Conservation (phyloP, 805 yeast genomes). For the Yarrowia deformans region DNA sequence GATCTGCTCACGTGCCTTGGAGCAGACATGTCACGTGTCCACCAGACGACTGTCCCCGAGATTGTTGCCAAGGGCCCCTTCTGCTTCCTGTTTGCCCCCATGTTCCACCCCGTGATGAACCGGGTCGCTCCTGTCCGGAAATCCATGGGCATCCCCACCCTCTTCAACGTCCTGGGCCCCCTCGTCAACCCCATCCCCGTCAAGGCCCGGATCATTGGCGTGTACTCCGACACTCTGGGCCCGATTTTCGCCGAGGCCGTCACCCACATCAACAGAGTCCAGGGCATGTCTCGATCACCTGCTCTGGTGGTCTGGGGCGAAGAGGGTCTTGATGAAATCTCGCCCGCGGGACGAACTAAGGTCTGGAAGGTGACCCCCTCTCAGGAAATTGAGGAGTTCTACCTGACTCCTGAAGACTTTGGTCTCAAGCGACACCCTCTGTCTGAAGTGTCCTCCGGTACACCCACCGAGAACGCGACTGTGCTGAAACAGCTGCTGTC, state of each 20-base stretch:
- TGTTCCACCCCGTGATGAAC: conserved; percentile 92
- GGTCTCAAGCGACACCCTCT: conserved; percentile 78
- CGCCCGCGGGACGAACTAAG: conserved; percentile 83
- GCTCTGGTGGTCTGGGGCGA: conserved; percentile 95
- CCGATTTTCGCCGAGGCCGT: conserved; percentile 85
- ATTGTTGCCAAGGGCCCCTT: conserved; percentile 58
- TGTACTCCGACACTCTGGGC: conserved; percentile 80
- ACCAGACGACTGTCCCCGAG: conserved; percentile 64
- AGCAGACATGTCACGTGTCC: conserved; percentile 76
- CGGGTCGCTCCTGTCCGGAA: conserved; percentile 80
- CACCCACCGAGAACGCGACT: conserved; percentile 84
- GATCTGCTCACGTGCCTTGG: conserved; percentile 85
- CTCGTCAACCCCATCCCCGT: conserved; percentile 87
- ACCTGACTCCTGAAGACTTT: conserved; percentile 71
- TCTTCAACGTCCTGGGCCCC: conserved; percentile 94
- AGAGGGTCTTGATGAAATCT: conserved; percentile 89
- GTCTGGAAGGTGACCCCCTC: conserved; percentile 73
- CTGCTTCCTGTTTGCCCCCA: conserved; percentile 87
- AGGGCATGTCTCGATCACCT: conserved; percentile 53
- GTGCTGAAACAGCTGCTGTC: conserved; percentile 60
- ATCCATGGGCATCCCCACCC: conserved; percentile 85
- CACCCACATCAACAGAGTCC: conserved; percentile 61
- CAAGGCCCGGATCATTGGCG: conserved; percentile 86
- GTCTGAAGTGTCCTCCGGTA: conserved; percentile 75
- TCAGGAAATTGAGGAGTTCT: conserved; percentile 48